phyloP scores from a whole-genome alignment of 1,284 basidiomycete genomes.

The Ceratobasidium sp. region DNA sequence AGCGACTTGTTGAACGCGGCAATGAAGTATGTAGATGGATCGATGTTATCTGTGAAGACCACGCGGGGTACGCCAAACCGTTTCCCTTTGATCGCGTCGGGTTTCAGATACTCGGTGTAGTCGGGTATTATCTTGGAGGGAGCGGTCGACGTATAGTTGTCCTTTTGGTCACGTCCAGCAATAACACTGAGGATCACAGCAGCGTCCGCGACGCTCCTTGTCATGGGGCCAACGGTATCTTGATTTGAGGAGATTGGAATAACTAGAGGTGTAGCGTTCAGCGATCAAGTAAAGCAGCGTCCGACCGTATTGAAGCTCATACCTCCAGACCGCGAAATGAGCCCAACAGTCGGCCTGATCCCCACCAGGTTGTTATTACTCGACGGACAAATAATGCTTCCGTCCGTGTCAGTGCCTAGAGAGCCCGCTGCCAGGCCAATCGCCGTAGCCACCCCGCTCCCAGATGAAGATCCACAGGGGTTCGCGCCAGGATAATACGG shows the following conservation, averaged over 20 bases:
- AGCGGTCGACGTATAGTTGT: constrained; percentile 72
- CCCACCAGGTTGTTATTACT: constrained; percentile 67
- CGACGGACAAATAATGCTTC: constrained; percentile 69
- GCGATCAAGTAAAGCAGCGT: neutral
- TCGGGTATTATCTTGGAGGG: constrained; percentile 68
- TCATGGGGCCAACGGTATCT: constrained; percentile 74
- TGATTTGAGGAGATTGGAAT: constrained; percentile 73
- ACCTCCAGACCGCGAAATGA: constrained; percentile 75
- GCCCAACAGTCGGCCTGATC: constrained; percentile 72
- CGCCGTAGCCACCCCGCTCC: constrained; percentile 71
- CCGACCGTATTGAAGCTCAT: constrained; percentile 39
- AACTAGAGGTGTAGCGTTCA: constrained; percentile 57
- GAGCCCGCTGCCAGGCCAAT: constrained; percentile 66
- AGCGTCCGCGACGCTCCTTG: constrained; percentile 70
- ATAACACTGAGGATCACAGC: constrained; percentile 70
- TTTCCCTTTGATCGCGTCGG: constrained; percentile 66
- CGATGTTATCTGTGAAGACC: constrained; percentile 42
- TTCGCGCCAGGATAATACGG: constrained; percentile 73
- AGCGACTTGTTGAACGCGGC: constrained; percentile 66
- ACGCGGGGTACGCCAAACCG: constrained; percentile 69
- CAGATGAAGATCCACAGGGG: constrained; percentile 76
- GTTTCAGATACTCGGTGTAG: constrained; percentile 66
- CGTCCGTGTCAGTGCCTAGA: constrained; percentile 55
- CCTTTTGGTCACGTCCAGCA: constrained; percentile 69
- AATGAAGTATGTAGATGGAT: constrained; percentile 41